Conservation (phyloP, 768 basidiomycete genomes). For the Austroboletus festivus region DNA sequence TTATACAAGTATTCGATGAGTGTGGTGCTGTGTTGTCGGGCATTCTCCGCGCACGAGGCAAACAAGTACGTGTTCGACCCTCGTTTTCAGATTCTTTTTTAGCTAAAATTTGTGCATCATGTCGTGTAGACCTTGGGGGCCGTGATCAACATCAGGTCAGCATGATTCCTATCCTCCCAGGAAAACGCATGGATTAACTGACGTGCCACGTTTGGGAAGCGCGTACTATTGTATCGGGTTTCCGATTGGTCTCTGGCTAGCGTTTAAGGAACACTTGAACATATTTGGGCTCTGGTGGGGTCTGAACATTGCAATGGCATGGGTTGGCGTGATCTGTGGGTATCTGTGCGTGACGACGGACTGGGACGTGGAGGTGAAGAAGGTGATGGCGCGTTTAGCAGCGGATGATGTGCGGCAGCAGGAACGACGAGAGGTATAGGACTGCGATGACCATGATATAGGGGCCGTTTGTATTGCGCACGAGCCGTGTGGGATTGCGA, state of each 20-base stretch:
- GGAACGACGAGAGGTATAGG: background rate
- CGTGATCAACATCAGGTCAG: constrained; percentile 68
- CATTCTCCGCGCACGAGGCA: constrained; percentile 79
- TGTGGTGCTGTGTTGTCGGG: constrained; percentile 69
- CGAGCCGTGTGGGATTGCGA: too few species aligned
- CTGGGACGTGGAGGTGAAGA: constrained; percentile 65
- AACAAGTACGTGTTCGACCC: constrained; percentile 45
- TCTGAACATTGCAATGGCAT: constrained; percentile 48
- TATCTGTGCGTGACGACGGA: constrained; percentile 57
- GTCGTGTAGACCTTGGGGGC: constrained; percentile 64
- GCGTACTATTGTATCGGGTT: constrained; percentile 83
- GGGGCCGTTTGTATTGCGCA: too few species aligned
- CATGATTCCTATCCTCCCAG: background rate
- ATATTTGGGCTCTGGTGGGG: constrained; percentile 86
- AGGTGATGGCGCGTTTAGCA: constrained; percentile 50
- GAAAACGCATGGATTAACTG: background rate
- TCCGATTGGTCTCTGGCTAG: constrained; percentile 76
- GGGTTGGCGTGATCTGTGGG: constrained; percentile 7
- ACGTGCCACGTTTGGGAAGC: constrained; percentile 19
- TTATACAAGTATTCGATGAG: constrained; percentile 84
- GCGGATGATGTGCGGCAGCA: constrained; percentile 36
- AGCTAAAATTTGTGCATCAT: background rate
- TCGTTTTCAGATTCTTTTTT: background rate
- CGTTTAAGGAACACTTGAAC: constrained; percentile 57
- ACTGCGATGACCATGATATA: too few species aligned